These are phyloP conservation scores for Fistulinella cinereoalba DNA, from an alignment of 1,284 basidiomycete species.

Conservation along the genomic window DNA sequence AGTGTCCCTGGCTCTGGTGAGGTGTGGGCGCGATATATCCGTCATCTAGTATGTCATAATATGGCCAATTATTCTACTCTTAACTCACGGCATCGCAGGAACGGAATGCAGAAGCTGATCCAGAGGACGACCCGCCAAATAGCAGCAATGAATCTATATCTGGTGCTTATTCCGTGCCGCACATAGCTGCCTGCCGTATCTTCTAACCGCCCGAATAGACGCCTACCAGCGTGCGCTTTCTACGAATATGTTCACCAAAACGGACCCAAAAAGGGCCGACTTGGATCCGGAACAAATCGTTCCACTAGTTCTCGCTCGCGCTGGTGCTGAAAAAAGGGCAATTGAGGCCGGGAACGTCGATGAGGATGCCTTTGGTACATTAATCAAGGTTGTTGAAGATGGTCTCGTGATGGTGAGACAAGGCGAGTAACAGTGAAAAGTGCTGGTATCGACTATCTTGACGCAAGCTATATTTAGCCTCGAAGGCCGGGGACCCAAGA, in stretches of 20 bases:
- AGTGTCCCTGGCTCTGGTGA: slow-evolving; percentile 69
- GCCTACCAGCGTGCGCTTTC: slow-evolving; percentile 56
- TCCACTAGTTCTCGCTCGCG: slow-evolving; percentile 63
- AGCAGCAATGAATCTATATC: slow-evolving; percentile 37
- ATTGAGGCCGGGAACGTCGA: slow-evolving; percentile 46
- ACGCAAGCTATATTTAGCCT: slow-evolving; percentile 33
- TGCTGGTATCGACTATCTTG: background rate
- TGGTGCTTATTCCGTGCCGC: slow-evolving; percentile 18
- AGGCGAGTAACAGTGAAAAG: slow-evolving; percentile 38
- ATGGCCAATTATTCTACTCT: background rate
- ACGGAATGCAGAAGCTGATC: slow-evolving; percentile 31
- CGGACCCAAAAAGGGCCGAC: slow-evolving; percentile 16
- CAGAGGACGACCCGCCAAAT: slow-evolving; percentile 24
- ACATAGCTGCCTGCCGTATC: background rate
- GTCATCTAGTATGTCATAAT: slow-evolving; percentile 49
- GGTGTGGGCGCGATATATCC: slow-evolving; percentile 72
- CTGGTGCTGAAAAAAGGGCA: slow-evolving; percentile 59
- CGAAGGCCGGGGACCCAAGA: slow-evolving; percentile 49
- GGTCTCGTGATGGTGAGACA: slow-evolving; percentile 58
- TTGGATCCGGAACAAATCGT: slow-evolving; percentile 64
- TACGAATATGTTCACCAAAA: slow-evolving; percentile 48
- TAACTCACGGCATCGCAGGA: slow-evolving; percentile 34
- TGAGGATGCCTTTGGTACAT: slow-evolving; percentile 46
- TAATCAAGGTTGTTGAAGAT: slow-evolving; percentile 56
- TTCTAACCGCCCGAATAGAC: slow-evolving; percentile 38